Evolutionary conservation across 2,329 filamentous ascomycete species (phyloP).

Genomic region (Pleomassaria siparia): DNA sequence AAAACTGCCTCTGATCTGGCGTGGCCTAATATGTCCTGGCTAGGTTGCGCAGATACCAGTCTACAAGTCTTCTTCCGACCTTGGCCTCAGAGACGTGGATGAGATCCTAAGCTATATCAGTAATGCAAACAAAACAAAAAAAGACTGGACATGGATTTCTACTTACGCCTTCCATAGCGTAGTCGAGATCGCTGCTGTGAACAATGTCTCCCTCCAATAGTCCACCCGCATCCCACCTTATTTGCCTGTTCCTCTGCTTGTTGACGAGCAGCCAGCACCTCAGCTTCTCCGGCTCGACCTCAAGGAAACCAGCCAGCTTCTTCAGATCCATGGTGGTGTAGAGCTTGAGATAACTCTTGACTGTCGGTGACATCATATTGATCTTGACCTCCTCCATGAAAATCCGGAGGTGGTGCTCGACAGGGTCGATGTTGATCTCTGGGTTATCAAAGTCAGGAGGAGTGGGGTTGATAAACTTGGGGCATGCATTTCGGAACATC

Average conservation of each 20-base stretch:
- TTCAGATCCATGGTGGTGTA: conserved; percentile 99
- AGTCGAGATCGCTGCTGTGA: conserved; percentile 94
- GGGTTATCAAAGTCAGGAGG: conserved; percentile 98
- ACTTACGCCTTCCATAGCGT: conserved; percentile 90
- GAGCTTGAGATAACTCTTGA: conserved; percentile 97
- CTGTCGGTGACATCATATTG: conserved; percentile 96
- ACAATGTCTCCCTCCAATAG: conserved; percentile 89
- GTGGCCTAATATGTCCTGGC: conserved; percentile 81
- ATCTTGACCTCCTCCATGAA: conserved; percentile 99
- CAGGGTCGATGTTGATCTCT: conserved; percentile 90
- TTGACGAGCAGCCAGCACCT: conserved; percentile 93
- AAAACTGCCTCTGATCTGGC: neutral
- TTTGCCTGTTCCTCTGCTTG: conserved; percentile 97
- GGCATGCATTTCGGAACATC: conserved; percentile 95
- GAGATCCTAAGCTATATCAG: conserved; percentile 65
- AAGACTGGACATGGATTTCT: conserved; percentile 2
- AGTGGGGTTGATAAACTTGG: conserved; percentile 98
- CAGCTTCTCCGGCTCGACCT: conserved; percentile 94
- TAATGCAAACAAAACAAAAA: too few relatives aligned
- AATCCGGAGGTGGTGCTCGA: conserved; percentile 94
- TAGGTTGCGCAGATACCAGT: conserved; percentile 98
- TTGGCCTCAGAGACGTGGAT: conserved; percentile 99
- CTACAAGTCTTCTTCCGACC: conserved; percentile 93
- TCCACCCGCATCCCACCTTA: conserved; percentile 88
- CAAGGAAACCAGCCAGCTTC: conserved; percentile 96